Conservation (phyloP, 202 grass and related monocot genomes). For the Dendrocalamus latiflorus region DNA sequence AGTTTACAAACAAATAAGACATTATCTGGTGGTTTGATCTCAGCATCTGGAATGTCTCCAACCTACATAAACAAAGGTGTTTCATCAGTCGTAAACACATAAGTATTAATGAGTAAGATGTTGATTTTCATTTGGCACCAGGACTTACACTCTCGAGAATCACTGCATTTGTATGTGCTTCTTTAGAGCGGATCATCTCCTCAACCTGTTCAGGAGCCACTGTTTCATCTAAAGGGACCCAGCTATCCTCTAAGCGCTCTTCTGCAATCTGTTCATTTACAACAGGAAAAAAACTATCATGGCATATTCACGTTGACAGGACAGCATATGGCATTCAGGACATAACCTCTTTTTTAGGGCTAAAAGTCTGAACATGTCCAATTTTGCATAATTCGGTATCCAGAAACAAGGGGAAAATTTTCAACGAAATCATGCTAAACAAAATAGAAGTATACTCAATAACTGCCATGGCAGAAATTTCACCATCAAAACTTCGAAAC, state of each 20-base stretch:
- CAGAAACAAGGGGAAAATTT: background rate
- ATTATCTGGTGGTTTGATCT: slow-evolving; percentile 85
- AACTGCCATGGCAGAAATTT: background rate
- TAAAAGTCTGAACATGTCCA: background rate
- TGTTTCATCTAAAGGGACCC: slow-evolving; percentile 80
- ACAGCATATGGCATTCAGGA: background rate
- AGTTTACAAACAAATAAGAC: slow-evolving; percentile 98
- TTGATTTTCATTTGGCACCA: background rate
- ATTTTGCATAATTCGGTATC: background rate
- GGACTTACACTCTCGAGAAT: slow-evolving; percentile 84
- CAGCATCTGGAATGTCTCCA: slow-evolving; percentile 93
- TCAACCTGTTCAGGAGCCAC: slow-evolving; percentile 73
- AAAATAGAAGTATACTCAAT: background rate
- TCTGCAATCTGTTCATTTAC: slow-evolving; percentile 55
- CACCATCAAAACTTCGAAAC: background rate
- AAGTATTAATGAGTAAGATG: background rate
- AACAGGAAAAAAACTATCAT: background rate
- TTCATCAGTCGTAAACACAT: slow-evolving; percentile 6
- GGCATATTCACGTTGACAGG: background rate
- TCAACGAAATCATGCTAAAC: background rate
- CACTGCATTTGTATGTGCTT: slow-evolving; percentile 92
- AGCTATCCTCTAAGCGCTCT: slow-evolving; percentile 88
- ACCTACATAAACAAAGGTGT: slow-evolving; percentile 47
- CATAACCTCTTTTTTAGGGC: background rate
- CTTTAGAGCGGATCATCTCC: slow-evolving; percentile 78